phyloP scores from a whole-genome alignment of 441 rosid genomes.

The Populus trichocarpa region DNA sequence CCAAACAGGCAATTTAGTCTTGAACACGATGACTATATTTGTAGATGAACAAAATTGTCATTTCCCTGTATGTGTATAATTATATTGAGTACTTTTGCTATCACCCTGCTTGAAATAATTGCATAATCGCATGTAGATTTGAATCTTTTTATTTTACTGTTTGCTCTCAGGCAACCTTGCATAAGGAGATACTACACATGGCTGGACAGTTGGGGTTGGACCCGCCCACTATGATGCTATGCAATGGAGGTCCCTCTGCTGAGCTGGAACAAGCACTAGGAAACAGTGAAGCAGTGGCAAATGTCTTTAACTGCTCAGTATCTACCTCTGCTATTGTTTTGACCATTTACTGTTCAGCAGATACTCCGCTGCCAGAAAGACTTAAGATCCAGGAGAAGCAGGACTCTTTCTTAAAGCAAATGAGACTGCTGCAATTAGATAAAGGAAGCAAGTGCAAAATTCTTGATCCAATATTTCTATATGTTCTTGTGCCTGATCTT shows the following conservation, averaged over 20 bases:
- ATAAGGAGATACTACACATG: conserved; percentile 77
- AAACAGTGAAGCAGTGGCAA: conserved; percentile 94
- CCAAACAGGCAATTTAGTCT: neutral
- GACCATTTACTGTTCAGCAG: conserved; percentile 68
- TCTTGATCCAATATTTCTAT: conserved; percentile 55
- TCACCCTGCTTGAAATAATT: neutral
- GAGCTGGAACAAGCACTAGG: conserved; percentile 79
- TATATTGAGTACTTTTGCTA: neutral
- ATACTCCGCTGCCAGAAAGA: conserved; percentile 54
- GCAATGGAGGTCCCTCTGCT: conserved; percentile 53
- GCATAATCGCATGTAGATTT: neutral
- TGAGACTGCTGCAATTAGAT: conserved; percentile 35
- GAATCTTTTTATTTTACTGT: neutral
- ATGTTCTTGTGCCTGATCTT: conserved; percentile 75
- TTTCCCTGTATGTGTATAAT: neutral
- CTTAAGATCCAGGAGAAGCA: conserved; percentile 55
- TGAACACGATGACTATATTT: neutral
- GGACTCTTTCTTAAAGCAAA: conserved; percentile 42
- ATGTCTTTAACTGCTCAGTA: conserved; percentile 65
- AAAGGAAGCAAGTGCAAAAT: conserved; percentile 24
- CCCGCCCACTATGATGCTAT: conserved; percentile 80
- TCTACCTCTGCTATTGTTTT: conserved; percentile 61
- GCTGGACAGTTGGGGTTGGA: conserved; percentile 97
- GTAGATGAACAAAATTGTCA: neutral
- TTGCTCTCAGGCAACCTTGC: conserved; percentile 77